phyloP scores from a whole-genome alignment of 345 rosid species.

The Rhizophora mangle region DNA sequence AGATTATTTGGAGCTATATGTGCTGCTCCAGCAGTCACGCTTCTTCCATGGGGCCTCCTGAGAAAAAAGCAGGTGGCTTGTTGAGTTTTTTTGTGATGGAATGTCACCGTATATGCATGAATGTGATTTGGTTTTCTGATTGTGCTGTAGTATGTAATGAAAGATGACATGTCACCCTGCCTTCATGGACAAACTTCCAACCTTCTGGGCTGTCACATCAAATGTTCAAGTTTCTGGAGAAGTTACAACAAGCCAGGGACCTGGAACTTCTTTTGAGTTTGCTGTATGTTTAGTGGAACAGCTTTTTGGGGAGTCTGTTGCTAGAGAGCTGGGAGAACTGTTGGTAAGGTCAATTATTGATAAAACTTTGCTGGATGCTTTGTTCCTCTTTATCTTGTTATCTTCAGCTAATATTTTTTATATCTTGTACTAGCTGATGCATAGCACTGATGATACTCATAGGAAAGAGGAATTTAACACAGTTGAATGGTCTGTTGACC shows the following conservation, averaged over 20 bases:
- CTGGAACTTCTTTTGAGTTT: conserved; percentile 85
- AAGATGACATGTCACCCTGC: conserved; percentile 93
- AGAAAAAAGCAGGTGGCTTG: conserved; percentile 58
- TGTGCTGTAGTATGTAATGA: conserved; percentile 48
- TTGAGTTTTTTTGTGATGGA: conserved; percentile 12
- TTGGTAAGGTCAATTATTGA: conserved; percentile 46
- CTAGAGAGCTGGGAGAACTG: conserved; percentile 53
- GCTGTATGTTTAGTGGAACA: conserved; percentile 76
- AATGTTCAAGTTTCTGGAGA: conserved; percentile 80
- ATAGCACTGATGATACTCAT: conserved; percentile 33
- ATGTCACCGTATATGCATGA: neutral
- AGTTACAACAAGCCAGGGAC: conserved; percentile 93
- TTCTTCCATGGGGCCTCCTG: conserved; percentile 95
- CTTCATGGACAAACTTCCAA: conserved; percentile 73
- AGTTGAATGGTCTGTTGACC: conserved; percentile 68
- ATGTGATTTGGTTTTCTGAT: conserved; percentile 39
- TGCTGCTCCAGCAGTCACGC: conserved; percentile 90
- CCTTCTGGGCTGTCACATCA: conserved; percentile 89
- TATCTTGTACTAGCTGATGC: conserved; percentile 47
- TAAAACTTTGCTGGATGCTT: neutral
- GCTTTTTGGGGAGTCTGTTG: conserved; percentile 71
- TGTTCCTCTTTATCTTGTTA: neutral
- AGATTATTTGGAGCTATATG: conserved; percentile 84
- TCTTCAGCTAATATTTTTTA: conserved; percentile 13
- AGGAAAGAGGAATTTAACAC: conserved; percentile 66